These are phyloP conservation scores for Hypoxylon rubiginosum DNA, from an alignment of 2,329 filamentous ascomycete species.

Conservation along the genomic window DNA sequence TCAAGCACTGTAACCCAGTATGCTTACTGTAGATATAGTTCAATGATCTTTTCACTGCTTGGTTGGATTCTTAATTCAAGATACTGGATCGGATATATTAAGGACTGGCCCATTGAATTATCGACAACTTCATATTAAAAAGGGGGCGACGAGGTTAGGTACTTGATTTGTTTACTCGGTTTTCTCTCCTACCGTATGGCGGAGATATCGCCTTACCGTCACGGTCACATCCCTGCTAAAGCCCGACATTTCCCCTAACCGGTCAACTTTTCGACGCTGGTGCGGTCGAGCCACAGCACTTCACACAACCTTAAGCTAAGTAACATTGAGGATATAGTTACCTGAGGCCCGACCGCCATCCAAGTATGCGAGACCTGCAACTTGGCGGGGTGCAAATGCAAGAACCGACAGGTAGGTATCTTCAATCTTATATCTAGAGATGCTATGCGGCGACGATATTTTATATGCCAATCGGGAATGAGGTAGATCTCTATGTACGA, in stretches of 20 bases:
- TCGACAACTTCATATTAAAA: neutral
- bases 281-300: neutral
- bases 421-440: too few relatives aligned
- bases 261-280: neutral
- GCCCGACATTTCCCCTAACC: neutral
- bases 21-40: neutral
- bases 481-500: neutral
- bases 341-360: neutral
- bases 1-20: neutral
- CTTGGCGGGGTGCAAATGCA: neutral
- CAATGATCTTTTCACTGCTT: too few relatives aligned
- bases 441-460: neutral
- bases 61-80: neutral
- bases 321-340: neutral
- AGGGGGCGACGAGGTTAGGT: neutral
- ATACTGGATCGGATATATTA: neutral
- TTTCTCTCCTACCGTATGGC: neutral
- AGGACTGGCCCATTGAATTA: neutral
- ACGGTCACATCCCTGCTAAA: neutral
- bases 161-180: neutral
- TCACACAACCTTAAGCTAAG: neutral
- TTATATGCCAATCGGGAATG: neutral
- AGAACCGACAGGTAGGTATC: neutral
- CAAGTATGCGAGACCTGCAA: neutral
- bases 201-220: neutral